Base-by-base conservation (phyloP, 331 rosid genomes). In the Phaseolus coccineus region DNA sequence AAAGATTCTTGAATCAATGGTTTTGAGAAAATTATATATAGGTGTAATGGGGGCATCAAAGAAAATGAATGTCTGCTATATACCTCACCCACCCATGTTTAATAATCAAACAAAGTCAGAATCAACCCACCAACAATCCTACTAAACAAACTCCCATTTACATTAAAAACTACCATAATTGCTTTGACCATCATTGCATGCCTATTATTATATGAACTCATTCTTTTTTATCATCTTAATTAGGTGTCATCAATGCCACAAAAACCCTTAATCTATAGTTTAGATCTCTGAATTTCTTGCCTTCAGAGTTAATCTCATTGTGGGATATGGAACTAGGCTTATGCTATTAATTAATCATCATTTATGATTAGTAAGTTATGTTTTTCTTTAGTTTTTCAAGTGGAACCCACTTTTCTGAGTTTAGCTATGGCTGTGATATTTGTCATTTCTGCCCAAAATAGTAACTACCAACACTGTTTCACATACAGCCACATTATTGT, bases 31-130 rank as follows among this genome's bases (percentile, higher is more conserved):
- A 69, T 69, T 68, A 68, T 61, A 30, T 65, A 52, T 65, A 63
- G 77, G 74, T 75, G 83, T 84, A 74, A 84, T 82, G 88, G 62
- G 83, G 80, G 86, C 85, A 84, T 85, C 83, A 59, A 81, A 78
- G 69, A 75, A 87, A 83, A 80, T 86, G 74, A 74, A 80, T 85
- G 89, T 82, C 82, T 87, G 90, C 88, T 85, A 71, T 74, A 87
- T 73, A 78, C 86, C 92, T 67, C 74, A 81, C 87, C 90, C 89
- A 76, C 89, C 87, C 58, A 56, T 37, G 50, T 70, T 69, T 77
- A 65, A 83, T 81, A 77, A 76, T 69, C 31, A 86, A 74, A 76
- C 5, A 77, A 42, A 52, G 74, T 39, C 51, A 78, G 79, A 85
- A 84, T 77, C 73, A 86, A 80, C 73, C 55, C 3, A 70, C 61